Evolutionary conservation across 805 yeast species (phyloP), one percentile per base, ranked within the genome.

Genomic region (Starmerella riodocensis): DNA sequence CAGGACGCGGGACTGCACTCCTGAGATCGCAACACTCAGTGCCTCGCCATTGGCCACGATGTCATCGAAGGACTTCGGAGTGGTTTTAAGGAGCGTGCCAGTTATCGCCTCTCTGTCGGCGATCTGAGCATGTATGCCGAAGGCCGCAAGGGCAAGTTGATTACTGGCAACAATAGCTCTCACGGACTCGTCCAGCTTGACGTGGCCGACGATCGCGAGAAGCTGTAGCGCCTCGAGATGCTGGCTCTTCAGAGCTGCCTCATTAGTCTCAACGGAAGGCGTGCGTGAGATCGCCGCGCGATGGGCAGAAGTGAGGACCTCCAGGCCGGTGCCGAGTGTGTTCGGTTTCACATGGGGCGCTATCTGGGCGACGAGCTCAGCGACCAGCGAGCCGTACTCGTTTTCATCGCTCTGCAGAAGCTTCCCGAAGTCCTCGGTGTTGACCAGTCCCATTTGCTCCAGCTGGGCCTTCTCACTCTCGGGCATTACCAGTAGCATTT

Each of bases 41-140:
- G 94, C 85, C 54, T 88, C 97, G 38, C 97, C 96, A 34, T 77
- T 69, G 0, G 84, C 67, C 48, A 88, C 83, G 17, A 78, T 59
- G 36, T 65, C 71, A 44, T 88, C 96, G n/a, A 74, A 64, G 44
- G 80, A 83, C 46, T 79, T 83, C 0, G 84, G 54, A 53, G 78
- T 76, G 0, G 80, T 67, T 3, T 71, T 76, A 49, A 67, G 74
- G 1, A 84, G 51, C 1, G 58, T 48, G 7, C 63, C 54, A 32
- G 77, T 70, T 40, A 63, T 64, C 1, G 48, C 44, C 7, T 49
- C 45, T 4, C 57, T 34, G 13, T 38, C 42, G 5, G 60, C 65
- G 6, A 42, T 39, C 9, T 34, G 36, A 3, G 34, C 16, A 7
- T 47, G 47, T n/a, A n/a, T n/a, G n/a, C n/a, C n/a, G n/a, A n/a